Percentiles rank a stretch among this genome's conserved stretches.
These are phyloP conservation scores for Ophiocordyceps camponoti-floridani DNA, from an alignment of 2,329 filamentous ascomycete genomes.

Conservation along the genomic window DNA sequence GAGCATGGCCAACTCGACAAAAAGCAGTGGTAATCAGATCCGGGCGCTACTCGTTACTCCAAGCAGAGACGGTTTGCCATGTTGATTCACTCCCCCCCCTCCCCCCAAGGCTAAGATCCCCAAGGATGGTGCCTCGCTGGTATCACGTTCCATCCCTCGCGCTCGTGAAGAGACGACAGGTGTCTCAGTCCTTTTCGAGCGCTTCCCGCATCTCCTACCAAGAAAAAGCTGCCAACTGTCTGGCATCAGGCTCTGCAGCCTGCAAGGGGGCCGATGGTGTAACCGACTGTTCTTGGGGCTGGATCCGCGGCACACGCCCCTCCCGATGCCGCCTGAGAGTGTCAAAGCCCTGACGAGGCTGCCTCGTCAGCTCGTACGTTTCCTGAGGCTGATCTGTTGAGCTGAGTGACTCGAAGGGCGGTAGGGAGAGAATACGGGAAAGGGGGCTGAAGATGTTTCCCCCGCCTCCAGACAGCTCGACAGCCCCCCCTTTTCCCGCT, in stretches of 20 bases:
- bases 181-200: constrained; percentile 1
- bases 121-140: neutral
- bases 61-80: neutral
- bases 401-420: too few species aligned
- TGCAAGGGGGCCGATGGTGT: constrained; percentile 1
- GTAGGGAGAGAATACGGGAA: neutral
- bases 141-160: neutral
- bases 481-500: neutral
- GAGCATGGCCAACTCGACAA: neutral
- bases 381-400: neutral
- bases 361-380: neutral
- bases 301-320: neutral
- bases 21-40: too few species aligned
- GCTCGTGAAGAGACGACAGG: neutral
- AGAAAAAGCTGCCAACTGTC: constrained; percentile 1
- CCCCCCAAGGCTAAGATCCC: neutral
- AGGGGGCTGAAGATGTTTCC: neutral
- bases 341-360: neutral
- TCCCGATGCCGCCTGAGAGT: neutral
- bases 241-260: neutral
- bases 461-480: neutral
- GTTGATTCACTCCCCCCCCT: neutral
- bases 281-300: neutral
- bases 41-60: too few species aligned
- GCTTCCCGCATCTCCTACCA: neutral